Evolutionary conservation across 257 asterid genomes (phyloP), one percentile per base, ranked within the genome.

Genomic region (Nicotiana undulata): DNA sequence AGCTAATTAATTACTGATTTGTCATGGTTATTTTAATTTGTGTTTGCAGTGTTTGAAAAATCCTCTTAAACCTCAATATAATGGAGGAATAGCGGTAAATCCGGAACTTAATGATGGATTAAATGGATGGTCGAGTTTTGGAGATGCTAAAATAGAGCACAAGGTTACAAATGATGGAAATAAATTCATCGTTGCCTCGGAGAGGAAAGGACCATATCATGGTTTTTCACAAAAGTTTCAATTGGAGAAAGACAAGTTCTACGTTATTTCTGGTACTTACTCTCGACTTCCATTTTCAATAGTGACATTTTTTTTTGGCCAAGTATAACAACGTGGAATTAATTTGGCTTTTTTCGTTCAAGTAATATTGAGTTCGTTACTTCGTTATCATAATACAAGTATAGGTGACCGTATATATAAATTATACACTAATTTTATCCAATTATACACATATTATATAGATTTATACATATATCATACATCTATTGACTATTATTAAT

Each of bases 41-140:
- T 55, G 4, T 65, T 53, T 52, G 16, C 81, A 87, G 88, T 87
- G 90, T 61, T 80, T 85, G 82, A 60, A 67, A 76, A 82, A 70
- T 11, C 90, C 90, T 56, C 66, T 83, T 20, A 75, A 76, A 44
- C 86, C 90, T 76, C 88, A 85, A 51, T 85, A 87, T 65, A 29
- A 59, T 22, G 88, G 90, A 76, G 88, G 90, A 24, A 85, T 87
- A 17, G 84, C 83, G 53, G 67, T 68, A 22, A 85, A 87, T 75
- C 83, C 88, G 63, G 83, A 85, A 52, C 58, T 85, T 18, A 51
- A 81, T 46, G 67, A 79, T 63, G 87, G 86, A 40, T 29, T 84
- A 16, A 63, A 82, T 2, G 88, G 87, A 3, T 83, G 88, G 90
- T 59, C 58, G 9, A 9, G 37, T 58, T 6, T 46, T 5, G 88